These are phyloP conservation scores for Porogramme epimiltina DNA, from an alignment of 1,284 basidiomycete species.

Conservation along the genomic window DNA sequence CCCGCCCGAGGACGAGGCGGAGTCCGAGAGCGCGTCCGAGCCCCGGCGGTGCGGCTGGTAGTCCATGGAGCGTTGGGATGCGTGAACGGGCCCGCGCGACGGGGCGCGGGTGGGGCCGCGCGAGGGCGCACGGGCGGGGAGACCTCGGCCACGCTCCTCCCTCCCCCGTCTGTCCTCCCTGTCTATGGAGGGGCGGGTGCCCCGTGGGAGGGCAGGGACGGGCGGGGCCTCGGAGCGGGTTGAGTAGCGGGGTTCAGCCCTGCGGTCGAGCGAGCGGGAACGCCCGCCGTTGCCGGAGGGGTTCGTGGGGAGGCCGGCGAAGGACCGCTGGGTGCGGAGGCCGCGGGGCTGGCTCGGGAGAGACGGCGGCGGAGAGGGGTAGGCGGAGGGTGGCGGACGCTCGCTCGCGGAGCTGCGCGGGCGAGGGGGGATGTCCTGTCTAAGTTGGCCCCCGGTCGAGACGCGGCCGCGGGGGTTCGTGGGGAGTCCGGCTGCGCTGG, in stretches of 20 bases:
- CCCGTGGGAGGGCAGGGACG: constrained; percentile 27
- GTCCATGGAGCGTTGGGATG: constrained; percentile 10
- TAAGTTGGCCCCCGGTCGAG: constrained; percentile 7
- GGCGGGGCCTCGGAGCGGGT: constrained; percentile 11
- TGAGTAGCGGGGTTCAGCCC: constrained; percentile 11
- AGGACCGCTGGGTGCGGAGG: constrained; percentile 32
- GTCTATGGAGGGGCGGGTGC: not conserved
- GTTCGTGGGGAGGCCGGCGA: constrained; percentile 18
- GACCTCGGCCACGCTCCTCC: not conserved
- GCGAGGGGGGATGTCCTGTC: constrained; percentile 21
- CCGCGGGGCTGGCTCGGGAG: constrained; percentile 15
- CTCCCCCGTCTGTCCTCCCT: not conserved
- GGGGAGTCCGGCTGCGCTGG: constrained; percentile 31
- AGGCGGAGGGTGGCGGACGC: constrained; percentile 21
- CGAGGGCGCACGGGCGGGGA: not conserved
- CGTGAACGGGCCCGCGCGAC: not conserved
- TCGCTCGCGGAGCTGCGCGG: constrained; percentile 26
- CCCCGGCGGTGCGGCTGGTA: constrained; percentile 8
- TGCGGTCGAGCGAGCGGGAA: constrained; percentile 22
- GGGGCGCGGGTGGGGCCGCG: not conserved
- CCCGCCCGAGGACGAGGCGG: constrained; percentile 14
- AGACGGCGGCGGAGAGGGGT: constrained; percentile 10
- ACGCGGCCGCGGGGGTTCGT: constrained; percentile 28
- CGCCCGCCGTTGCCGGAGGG: constrained; percentile 17
- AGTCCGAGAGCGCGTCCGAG: constrained; percentile 14